Evolutionary conservation across 2,329 filamentous ascomycete genomes (phyloP).

Genomic region (Myrmaecium sp.): DNA sequence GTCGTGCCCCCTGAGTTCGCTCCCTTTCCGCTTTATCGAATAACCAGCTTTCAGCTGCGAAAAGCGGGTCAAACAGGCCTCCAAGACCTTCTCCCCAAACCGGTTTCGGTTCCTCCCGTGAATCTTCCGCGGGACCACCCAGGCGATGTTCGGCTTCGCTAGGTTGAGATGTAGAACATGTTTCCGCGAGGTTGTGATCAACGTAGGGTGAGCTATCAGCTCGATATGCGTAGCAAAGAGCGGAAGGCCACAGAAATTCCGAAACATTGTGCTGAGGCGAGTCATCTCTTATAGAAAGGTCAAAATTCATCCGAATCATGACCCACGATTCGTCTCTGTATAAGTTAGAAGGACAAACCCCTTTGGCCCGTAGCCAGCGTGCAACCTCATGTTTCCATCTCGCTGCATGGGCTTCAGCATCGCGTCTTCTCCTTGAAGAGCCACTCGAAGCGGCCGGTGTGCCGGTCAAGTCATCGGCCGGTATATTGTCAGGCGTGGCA

Average conservation of each 20-base stretch:
- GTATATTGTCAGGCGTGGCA: conserved; percentile 14
- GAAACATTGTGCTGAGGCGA: conserved; percentile 6
- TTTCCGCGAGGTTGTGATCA: too few species aligned
- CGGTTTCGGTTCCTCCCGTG: not conserved
- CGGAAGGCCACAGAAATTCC: conserved; percentile 20
- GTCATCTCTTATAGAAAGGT: too few species aligned
- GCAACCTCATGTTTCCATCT: conserved; percentile 17
- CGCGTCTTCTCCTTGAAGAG: too few species aligned
- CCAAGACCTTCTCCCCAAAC: too few species aligned
- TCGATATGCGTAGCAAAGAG: conserved; percentile 19
- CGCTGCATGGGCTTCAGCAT: too few species aligned
- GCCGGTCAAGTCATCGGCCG: too few species aligned
- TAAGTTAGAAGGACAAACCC: conserved; percentile 12
- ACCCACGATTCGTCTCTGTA: conserved; percentile 16
- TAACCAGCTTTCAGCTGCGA: conserved; percentile 21
- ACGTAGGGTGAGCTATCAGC: too few species aligned
- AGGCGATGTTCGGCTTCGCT: not conserved
- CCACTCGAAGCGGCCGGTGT: too few species aligned
- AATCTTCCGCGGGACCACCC: not conserved
- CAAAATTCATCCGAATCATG: conserved; percentile 14
- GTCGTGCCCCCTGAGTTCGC: conserved; percentile 18
- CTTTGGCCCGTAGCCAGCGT: conserved; percentile 19
- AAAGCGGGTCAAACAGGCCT: too few species aligned
- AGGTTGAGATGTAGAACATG: not conserved
- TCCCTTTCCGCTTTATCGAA: conserved; percentile 17